A percentile compares a stretch with the other conserved stretches of the same genome.
Evolutionary conservation across 192 early-diverging fungal species (phyloP).

Genomic region (Dissophora globulifera): DNA sequence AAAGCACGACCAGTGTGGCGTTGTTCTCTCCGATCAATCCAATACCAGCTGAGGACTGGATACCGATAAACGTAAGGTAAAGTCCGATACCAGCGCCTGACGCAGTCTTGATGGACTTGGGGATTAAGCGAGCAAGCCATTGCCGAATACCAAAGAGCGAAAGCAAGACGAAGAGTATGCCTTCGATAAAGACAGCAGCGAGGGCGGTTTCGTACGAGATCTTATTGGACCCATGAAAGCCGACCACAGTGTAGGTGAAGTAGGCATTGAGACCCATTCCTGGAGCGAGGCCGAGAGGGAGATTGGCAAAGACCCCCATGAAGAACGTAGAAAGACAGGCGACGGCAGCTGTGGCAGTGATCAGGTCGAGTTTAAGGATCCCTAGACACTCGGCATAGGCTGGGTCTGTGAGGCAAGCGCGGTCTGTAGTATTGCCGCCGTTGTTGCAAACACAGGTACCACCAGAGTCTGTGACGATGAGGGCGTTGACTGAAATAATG

Average conservation of each 20-base stretch:
- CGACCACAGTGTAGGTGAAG: constrained; percentile 88
- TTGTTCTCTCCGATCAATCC: constrained; percentile 70
- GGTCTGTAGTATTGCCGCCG: constrained; percentile 50
- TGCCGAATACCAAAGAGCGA: constrained; percentile 83
- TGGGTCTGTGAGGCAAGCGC: constrained; percentile 63
- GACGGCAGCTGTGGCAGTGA: constrained; percentile 79
- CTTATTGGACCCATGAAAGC: constrained; percentile 79
- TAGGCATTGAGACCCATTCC: constrained; percentile 89
- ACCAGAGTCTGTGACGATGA: constrained; percentile 81
- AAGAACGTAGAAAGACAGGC: constrained; percentile 71
- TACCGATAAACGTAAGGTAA: constrained; percentile 81
- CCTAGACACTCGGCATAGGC: constrained; percentile 72
- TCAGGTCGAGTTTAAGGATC: constrained; percentile 72
- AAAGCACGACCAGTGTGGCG: constrained; percentile 74
- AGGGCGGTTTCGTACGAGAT: constrained; percentile 76
- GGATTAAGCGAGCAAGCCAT: constrained; percentile 81
- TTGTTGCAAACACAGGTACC: constrained; percentile 79
- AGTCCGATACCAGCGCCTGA: constrained; percentile 82
- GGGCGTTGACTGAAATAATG: constrained; percentile 79
- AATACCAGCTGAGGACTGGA: constrained; percentile 84
- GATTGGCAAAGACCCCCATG: constrained; percentile 78
- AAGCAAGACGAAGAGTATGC: constrained; percentile 79
- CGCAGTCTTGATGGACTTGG: constrained; percentile 76
- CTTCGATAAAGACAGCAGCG: constrained; percentile 86
- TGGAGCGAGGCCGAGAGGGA: constrained; percentile 85